Percentiles rank a stretch among this genome's conserved stretches.
phyloP scores from a whole-genome alignment of 2,329 filamentous ascomycete genomes.

The Penicillium corylophilum region DNA sequence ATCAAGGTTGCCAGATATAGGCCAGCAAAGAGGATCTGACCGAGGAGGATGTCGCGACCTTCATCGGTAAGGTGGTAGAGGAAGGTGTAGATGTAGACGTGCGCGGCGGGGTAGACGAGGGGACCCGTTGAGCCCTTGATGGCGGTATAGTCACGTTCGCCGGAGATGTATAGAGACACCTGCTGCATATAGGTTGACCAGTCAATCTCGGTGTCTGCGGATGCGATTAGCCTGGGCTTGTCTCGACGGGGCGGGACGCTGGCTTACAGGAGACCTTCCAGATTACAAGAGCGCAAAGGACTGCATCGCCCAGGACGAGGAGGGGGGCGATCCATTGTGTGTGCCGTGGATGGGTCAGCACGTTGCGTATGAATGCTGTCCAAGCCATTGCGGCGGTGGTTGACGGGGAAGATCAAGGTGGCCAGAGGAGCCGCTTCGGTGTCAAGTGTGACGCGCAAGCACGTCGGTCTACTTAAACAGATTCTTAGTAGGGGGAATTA shows the following conservation, averaged over 20 bases:
- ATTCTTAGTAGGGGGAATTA: not conserved
- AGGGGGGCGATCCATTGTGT: conserved; percentile 64
- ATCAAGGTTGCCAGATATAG: conserved; percentile 75
- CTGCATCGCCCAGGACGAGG: conserved; percentile 68
- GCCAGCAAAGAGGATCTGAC: conserved; percentile 79
- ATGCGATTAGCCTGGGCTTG: conserved; percentile 15
- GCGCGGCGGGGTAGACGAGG: conserved; percentile 88
- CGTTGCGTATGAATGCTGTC: conserved; percentile 31
- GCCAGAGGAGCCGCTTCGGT: conserved; percentile 17
- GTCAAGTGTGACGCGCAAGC: not conserved
- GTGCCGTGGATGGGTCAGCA: conserved; percentile 56
- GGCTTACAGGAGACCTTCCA: conserved; percentile 77
- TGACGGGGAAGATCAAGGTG: conserved; percentile 19
- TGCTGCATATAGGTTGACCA: conserved; percentile 98
- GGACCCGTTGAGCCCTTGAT: conserved; percentile 89
- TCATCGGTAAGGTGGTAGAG: conserved; percentile 76
- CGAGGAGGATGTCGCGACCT: conserved; percentile 72
- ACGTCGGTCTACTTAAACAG: not conserved
- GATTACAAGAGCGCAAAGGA: conserved; percentile 72
- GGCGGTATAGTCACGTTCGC: conserved; percentile 83
- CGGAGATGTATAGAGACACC: conserved; percentile 71
- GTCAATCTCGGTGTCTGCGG: conserved; percentile 90
- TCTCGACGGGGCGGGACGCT: conserved; percentile 5
- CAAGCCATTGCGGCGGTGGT: conserved; percentile 32
- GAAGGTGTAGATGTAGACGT: conserved; percentile 84